Conservation (phyloP, 2,329 filamentous ascomycete genomes). For the Parasarocladium wereldwijsianum region DNA sequence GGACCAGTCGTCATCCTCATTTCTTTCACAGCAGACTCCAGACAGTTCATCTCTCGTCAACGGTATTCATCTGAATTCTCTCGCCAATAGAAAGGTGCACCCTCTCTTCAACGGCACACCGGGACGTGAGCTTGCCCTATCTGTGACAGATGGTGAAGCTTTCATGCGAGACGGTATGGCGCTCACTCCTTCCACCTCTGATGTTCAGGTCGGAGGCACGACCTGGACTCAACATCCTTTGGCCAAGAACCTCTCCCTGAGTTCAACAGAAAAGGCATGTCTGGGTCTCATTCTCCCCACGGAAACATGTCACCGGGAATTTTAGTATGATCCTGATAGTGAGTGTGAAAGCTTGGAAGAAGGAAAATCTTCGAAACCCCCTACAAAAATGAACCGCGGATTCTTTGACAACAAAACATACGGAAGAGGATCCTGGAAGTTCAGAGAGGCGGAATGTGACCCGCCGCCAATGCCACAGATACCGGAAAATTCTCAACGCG, state of each 20-base stretch:
- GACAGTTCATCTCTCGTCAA: conserved; percentile 1
- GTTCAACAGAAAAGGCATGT: conserved; percentile 13
- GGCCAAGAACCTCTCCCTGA: conserved; percentile 14
- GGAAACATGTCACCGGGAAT: conserved; percentile 17
- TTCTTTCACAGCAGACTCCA: background rate
- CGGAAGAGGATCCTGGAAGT: background rate
- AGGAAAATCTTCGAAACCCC: background rate
- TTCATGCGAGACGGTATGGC: conserved; percentile 16
- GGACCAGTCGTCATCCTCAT: background rate
- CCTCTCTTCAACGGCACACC: conserved; percentile 30
- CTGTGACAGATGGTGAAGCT: conserved; percentile 21
- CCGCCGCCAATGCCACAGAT: conserved; percentile 17
- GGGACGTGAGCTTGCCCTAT: conserved; percentile 21
- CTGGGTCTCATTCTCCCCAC: conserved; percentile 20
- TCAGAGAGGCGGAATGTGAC: background rate
- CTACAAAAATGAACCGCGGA: background rate
- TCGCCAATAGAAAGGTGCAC: background rate
- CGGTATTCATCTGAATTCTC: background rate
- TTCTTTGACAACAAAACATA: background rate
- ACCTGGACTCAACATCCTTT: conserved; percentile 18
- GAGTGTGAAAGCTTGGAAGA: conserved; percentile 11
- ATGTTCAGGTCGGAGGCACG: too few species aligned
- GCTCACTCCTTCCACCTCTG: too few species aligned
- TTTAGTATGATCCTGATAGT: conserved; percentile 23
- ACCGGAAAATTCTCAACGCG: conserved; percentile 13